Evolutionary conservation across 495 filamentous ascomycete genomes (phyloP).

Genomic region (Bombardia bombarda): DNA sequence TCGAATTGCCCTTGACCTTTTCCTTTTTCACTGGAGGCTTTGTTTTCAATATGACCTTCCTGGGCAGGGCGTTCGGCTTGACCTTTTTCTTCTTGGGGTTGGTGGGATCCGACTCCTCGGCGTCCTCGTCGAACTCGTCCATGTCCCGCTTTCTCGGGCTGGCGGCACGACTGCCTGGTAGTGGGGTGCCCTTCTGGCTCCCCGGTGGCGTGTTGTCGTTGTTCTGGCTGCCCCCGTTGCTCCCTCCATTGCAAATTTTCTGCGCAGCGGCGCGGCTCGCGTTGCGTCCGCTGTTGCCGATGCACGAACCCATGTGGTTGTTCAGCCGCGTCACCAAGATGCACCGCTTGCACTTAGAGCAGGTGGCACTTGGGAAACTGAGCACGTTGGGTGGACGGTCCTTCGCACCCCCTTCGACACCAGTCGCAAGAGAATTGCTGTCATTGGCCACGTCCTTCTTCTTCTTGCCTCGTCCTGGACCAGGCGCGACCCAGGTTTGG

Average conservation of each 20-base stretch:
- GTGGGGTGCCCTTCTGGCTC: slow-evolving; percentile 52
- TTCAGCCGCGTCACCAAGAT: slow-evolving; percentile 50
- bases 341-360: slow-evolving; percentile 46
- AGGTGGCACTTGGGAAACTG: slow-evolving; percentile 55
- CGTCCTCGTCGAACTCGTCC: slow-evolving; percentile 42
- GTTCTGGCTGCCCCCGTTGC: slow-evolving; percentile 37
- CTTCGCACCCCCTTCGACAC: slow-evolving; percentile 39
- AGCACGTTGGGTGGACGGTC: slow-evolving; percentile 44
- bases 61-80: slow-evolving; percentile 25
- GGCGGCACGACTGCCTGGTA: slow-evolving; percentile 35
- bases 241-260: slow-evolving; percentile 45
- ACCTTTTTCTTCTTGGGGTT: slow-evolving; percentile 49
- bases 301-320: slow-evolving; percentile 74
- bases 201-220: slow-evolving; percentile 47
- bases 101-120: slow-evolving; percentile 38
- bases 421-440: slow-evolving; percentile 42
- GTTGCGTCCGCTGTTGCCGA: slow-evolving; percentile 65
- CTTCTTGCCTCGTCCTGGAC: slow-evolving; percentile 49
- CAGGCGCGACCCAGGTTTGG: slow-evolving; percentile 54
- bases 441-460: slow-evolving; percentile 55
- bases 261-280: slow-evolving; percentile 51
- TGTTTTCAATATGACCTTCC: slow-evolving; percentile 44
- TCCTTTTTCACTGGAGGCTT: slow-evolving; percentile 37
- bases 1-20: slow-evolving; percentile 34
- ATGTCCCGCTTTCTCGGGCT: slow-evolving; percentile 46